Conservation (phyloP, 805 yeast species). For the Zygosaccharomyces gambellarensis region DNA sequence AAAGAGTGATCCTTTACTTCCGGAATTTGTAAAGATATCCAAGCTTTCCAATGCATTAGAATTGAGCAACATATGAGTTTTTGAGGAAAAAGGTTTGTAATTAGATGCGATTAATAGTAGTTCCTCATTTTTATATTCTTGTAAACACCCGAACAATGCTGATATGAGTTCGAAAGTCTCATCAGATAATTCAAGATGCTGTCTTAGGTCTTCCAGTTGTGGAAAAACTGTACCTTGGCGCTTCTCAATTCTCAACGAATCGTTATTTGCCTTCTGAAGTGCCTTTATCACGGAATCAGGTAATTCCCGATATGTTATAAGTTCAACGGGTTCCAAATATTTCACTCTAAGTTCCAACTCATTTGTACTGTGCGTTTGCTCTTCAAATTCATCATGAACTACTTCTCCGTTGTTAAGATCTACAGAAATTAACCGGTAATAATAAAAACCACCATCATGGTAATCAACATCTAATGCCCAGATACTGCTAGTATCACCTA, state of each 20-base stretch:
- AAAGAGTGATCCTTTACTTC: constrained; percentile 61
- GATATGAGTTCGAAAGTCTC: constrained; percentile 31
- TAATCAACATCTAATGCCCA: constrained; percentile 20
- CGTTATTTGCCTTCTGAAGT: constrained; percentile 35
- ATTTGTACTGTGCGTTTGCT: constrained; percentile 44
- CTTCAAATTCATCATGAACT: constrained; percentile 64
- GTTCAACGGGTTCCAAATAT: constrained; percentile 75
- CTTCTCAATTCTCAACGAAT: neutral
- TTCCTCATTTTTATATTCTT: constrained; percentile 56
- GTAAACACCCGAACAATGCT: constrained; percentile 49
- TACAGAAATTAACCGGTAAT: constrained; percentile 40
- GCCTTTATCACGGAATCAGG: constrained; percentile 35
- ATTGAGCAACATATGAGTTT: constrained; percentile 49
- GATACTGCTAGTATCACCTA: constrained; percentile 29
- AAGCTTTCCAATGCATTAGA: constrained; percentile 63
- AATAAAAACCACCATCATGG: constrained; percentile 5
- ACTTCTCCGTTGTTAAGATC: constrained; percentile 77
- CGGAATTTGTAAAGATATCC: constrained; percentile 67
- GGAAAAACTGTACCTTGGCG: neutral
- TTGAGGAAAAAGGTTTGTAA: constrained; percentile 43
- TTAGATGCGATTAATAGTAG: constrained; percentile 51
- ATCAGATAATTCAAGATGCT: constrained; percentile 29
- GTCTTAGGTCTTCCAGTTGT: constrained; percentile 21
- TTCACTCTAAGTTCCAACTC: constrained; percentile 69
- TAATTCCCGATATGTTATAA: constrained; percentile 35